Conservation (phyloP, 1,284 basidiomycete species). For the Apiotrichum mycotoxinovorans region DNA sequence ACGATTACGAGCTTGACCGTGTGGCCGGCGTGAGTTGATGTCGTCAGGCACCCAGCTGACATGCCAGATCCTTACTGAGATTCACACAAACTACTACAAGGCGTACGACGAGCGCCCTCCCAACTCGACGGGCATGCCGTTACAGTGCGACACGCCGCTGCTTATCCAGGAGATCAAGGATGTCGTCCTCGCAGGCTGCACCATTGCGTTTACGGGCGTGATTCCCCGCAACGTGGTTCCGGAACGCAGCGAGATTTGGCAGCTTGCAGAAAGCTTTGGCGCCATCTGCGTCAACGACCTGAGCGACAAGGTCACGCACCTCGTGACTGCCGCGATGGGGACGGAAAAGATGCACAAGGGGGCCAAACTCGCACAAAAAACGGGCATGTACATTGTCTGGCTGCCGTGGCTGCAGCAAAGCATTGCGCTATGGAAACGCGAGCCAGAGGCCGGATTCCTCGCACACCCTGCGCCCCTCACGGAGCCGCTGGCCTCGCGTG, state of each 20-base stretch:
- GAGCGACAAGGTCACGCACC: constrained; percentile 71
- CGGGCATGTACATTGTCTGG: constrained; percentile 76
- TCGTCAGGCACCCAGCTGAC: constrained; percentile 1
- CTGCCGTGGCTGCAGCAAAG: constrained; percentile 83
- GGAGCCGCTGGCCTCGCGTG: not conserved
- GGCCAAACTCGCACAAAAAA: constrained; percentile 54
- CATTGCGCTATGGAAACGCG: constrained; percentile 66
- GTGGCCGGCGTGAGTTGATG: constrained; percentile 61
- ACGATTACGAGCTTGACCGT: constrained; percentile 79
- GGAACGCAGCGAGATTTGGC: constrained; percentile 76
- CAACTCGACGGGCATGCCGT: constrained; percentile 12
- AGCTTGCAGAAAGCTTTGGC: constrained; percentile 80
- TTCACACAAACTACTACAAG: constrained; percentile 72
- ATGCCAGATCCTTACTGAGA: constrained; percentile 65
- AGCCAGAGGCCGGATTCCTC: constrained; percentile 32
- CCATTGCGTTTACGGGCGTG: constrained; percentile 87
- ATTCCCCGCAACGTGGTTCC: constrained; percentile 79
- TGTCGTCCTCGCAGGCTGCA: constrained; percentile 68
- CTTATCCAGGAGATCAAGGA: constrained; percentile 72
- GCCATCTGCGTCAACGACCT: constrained; percentile 73
- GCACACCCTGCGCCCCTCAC: not conserved
- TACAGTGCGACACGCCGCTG: constrained; percentile 21
- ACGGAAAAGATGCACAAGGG: constrained; percentile 88
- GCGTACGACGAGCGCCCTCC: constrained; percentile 31
- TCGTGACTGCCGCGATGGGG: constrained; percentile 84